These are phyloP conservation scores for Carex sylvatica DNA, from an alignment of 202 grass and related monocot genomes.

Conservation along the genomic window DNA sequence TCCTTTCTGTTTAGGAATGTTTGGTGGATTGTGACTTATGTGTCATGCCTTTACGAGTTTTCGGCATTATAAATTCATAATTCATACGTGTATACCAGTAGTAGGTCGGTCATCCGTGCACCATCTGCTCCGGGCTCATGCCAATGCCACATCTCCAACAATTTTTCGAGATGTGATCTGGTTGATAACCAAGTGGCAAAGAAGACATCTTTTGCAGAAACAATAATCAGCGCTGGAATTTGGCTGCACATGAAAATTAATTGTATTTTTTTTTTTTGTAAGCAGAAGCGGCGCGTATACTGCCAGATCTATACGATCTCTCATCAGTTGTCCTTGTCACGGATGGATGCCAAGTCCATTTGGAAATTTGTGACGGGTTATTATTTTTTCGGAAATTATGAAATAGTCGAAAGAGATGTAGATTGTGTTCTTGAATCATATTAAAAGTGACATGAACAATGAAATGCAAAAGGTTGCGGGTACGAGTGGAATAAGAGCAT, in stretches of 20 bases:
- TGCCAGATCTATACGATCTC: neutral
- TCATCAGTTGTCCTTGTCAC: neutral
- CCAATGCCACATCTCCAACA: neutral
- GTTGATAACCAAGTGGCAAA: conserved; percentile 3
- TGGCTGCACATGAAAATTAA: neutral
- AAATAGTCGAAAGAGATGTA: neutral
- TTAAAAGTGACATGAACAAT: neutral
- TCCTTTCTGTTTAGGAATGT: neutral
- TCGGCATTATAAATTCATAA: neutral
- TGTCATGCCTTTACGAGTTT: neutral
- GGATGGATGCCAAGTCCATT: neutral
- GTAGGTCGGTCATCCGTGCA: neutral
- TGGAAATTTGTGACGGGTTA: neutral
- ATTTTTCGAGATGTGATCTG: no score
- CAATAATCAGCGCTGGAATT: neutral
- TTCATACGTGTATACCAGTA: neutral
- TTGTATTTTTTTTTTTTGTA: neutral
- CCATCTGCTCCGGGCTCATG: neutral
- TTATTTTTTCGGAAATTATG: neutral
- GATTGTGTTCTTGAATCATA: neutral
- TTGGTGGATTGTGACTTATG: neutral
- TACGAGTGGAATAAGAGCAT: neutral
- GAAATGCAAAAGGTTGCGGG: neutral
- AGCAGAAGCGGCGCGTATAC: neutral
- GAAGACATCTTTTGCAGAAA: neutral